Evolutionary conservation across 371 early-diverging fungal genomes (phyloP).

Genomic region (Synchytrium microbalum): DNA sequence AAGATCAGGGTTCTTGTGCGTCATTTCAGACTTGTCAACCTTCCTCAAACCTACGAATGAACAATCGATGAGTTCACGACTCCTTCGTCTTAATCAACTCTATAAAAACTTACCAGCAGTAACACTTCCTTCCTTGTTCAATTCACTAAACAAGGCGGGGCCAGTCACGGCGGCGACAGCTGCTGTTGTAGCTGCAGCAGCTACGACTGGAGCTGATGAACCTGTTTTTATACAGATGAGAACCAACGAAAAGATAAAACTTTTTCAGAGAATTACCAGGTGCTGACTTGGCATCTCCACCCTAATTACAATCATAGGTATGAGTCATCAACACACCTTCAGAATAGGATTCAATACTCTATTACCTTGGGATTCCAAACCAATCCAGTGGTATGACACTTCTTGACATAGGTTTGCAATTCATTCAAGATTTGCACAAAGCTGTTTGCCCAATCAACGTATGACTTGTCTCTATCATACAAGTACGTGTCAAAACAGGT

Average conservation of each 20-base stretch:
- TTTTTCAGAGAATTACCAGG: constrained; percentile 33
- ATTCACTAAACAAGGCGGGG: constrained; percentile 68
- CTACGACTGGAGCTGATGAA: constrained; percentile 16
- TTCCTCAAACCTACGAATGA: constrained; percentile 71
- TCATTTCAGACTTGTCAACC: constrained; percentile 92
- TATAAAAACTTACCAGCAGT: constrained; percentile 47
- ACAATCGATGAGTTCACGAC: too few relatives aligned
- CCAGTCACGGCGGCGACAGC: not conserved
- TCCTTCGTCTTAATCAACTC: too few relatives aligned
- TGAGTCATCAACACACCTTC: constrained; percentile 4
- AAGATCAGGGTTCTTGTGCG: constrained; percentile 90
- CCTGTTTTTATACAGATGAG: not conserved
- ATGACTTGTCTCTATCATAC: constrained; percentile 56
- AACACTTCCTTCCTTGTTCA: constrained; percentile 71
- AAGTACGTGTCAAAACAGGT: not conserved
- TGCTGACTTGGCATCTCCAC: constrained; percentile 50
- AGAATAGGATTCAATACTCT: constrained; percentile 10
- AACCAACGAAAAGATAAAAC: not conserved
- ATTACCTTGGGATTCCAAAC: constrained; percentile 77
- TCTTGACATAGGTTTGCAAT: constrained; percentile 77
- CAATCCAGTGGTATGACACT: constrained; percentile 81
- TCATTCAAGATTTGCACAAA: constrained; percentile 62
- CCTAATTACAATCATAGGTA: constrained; percentile 20
- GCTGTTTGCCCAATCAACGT: constrained; percentile 76
- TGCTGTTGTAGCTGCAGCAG: constrained; percentile 34